Percentiles rank a stretch among this genome's conserved stretches.
Evolutionary conservation across 2,329 filamentous ascomycete species (phyloP).

Genomic region (Verticillium alfalfae): DNA sequence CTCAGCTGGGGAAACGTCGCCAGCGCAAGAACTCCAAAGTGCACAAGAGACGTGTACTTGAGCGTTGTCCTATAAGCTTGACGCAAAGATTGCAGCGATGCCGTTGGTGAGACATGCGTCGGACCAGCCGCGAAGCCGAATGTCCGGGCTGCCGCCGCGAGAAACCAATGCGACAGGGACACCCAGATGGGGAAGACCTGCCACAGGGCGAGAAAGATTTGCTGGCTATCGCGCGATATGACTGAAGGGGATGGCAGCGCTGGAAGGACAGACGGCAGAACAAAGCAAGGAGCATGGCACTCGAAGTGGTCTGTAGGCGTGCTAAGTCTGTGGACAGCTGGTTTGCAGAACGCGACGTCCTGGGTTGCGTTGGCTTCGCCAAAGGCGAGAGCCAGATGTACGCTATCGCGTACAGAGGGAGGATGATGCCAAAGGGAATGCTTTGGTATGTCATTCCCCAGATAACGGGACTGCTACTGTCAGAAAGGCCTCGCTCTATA

Average conservation of each 20-base stretch:
- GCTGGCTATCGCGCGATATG: slow-evolving; percentile 10
- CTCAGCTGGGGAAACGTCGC: background rate
- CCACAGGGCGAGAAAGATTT: slow-evolving; percentile 14
- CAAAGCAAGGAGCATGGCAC: slow-evolving; percentile 10
- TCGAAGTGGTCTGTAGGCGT: slow-evolving; percentile 3
- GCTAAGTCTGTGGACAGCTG: slow-evolving; percentile 10
- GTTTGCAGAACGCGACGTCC: background rate
- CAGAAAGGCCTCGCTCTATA: too few relatives aligned
- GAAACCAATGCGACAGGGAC: slow-evolving; percentile 4
- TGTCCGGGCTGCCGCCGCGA: slow-evolving; percentile 1
- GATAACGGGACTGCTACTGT: slow-evolving; percentile 7
- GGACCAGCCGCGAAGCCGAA: background rate
- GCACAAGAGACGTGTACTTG: background rate
- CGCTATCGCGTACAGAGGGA: slow-evolving; percentile 15
- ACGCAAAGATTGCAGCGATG: background rate
- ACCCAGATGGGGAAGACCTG: slow-evolving; percentile 16
- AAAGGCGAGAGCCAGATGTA: slow-evolving; percentile 15
- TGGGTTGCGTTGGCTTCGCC: background rate
- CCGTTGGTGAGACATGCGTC: background rate
- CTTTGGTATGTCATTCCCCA: slow-evolving; percentile 17
- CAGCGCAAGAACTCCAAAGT: slow-evolving; percentile 7
- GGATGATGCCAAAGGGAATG: slow-evolving; percentile 14
- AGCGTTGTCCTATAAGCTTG: slow-evolving; percentile 8
- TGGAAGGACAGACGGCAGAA: slow-evolving; percentile 12
- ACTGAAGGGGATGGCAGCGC: slow-evolving; percentile 10